Evolutionary conservation across 2,329 filamentous ascomycete species (phyloP).

Genomic region (Aspergillus tanneri): DNA sequence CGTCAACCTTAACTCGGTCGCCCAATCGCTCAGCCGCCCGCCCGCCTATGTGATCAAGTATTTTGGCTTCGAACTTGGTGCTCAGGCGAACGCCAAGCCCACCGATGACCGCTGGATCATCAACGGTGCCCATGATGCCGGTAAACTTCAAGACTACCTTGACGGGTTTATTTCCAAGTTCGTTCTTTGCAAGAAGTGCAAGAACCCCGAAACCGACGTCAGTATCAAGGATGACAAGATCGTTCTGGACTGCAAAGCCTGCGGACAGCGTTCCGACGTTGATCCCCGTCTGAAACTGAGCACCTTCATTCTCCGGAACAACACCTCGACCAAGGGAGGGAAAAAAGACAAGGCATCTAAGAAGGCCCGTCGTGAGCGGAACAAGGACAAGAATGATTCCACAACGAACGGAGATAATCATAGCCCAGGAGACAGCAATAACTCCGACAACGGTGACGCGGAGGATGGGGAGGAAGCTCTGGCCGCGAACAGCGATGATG

Average conservation of each 20-base stretch:
- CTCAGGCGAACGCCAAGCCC: constrained; percentile 97
- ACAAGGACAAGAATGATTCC: constrained; percentile 66
- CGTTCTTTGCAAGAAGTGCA: constrained; percentile 99
- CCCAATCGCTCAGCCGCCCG: constrained; percentile 85
- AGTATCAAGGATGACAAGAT: constrained; percentile 92
- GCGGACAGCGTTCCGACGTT: constrained; percentile 87
- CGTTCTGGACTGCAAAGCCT: constrained; percentile 96
- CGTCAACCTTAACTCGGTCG: constrained; percentile 93
- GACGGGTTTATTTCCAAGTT: constrained; percentile 99
- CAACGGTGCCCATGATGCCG: constrained; percentile 93
- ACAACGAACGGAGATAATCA: constrained; percentile 59
- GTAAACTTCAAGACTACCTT: constrained; percentile 95
- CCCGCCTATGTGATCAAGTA: constrained; percentile 98
- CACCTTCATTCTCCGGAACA: constrained; percentile 95
- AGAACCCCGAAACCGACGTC: constrained; percentile 97
- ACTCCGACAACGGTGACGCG: constrained; percentile 59
- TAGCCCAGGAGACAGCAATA: constrained; percentile 67
- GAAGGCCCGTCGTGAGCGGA: constrained; percentile 75
- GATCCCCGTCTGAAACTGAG: constrained; percentile 93
- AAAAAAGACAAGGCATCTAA: constrained; percentile 98
- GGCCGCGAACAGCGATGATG: constrained; percentile 83
- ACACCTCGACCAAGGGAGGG: constrained; percentile 74
- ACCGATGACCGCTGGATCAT: constrained; percentile 99
- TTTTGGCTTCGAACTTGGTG: constrained; percentile 97
- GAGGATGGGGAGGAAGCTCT: constrained; percentile 65